Percentiles rank a stretch among this genome's conserved stretches.
Conservation (phyloP, 495 filamentous ascomycete species). For the Talaromyces proteolyticus region DNA sequence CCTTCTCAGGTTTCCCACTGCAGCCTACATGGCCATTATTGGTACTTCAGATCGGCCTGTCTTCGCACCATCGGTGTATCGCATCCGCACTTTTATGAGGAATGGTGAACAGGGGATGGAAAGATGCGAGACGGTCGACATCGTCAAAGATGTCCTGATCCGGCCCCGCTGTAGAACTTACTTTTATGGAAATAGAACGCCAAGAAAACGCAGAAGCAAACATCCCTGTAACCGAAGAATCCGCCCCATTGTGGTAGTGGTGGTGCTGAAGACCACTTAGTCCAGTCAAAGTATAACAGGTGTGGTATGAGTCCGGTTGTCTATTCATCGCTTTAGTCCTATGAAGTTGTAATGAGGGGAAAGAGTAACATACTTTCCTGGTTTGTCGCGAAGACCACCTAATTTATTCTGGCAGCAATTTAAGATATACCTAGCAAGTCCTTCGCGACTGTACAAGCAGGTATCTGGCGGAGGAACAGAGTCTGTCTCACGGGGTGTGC, state of each 20-base stretch:
- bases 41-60: conserved; percentile 9
- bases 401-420: conserved; percentile 73
- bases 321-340: conserved; percentile 33
- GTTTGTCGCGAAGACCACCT: conserved; percentile 91
- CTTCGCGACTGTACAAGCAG: conserved; percentile 75
- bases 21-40: not conserved
- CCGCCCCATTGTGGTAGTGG: conserved; percentile 65
- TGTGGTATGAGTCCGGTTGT: conserved; percentile 81
- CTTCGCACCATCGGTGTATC: conserved; percentile 58
- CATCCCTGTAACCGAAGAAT: conserved; percentile 21
- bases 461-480: conserved; percentile 17
- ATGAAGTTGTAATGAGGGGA: not conserved
- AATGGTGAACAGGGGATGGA: conserved; percentile 84
- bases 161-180: conserved; percentile 29
- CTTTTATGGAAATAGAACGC: conserved; percentile 45
- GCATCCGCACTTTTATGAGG: conserved; percentile 61
- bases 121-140: conserved; percentile 39
- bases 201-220: conserved; percentile 60
- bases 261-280: conserved; percentile 75
- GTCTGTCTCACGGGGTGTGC: conserved; percentile 23
- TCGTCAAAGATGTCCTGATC: conserved; percentile 38
- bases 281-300: conserved; percentile 83
- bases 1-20: not conserved
- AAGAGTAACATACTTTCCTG: conserved; percentile 63
- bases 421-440: conserved; percentile 80